Base-by-base conservation (phyloP, 768 basidiomycete species). In the Psilocybe cubensis region DNA sequence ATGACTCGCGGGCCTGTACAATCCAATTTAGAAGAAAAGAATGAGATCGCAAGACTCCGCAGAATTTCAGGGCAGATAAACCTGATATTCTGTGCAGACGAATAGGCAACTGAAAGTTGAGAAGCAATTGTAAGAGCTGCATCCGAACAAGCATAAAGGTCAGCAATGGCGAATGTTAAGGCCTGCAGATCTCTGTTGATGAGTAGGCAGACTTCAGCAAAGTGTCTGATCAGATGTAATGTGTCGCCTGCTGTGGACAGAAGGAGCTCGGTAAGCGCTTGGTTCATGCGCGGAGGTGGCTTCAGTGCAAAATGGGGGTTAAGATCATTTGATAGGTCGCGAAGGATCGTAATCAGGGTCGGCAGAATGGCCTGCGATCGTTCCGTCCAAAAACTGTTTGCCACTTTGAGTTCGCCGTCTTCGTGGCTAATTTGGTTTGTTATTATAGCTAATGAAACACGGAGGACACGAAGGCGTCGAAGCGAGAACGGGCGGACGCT, bases 381-480 rank as follows among this genome's bases (percentile, higher is more conserved):
- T 60, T 87, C 85, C 4, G 78, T 75, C 88, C 89, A 89, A 48
- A 86, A 79, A 1, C 78, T 74, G 51, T 85, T 74, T 11, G 89
- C 70, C 9, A 85, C 72, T 11, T 71, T 75, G 77, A 79, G 83
- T 56, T 86, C 85, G 6, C 82, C 86, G 35, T 75, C 70, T 18
- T 82, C 81, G 9, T 61, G 61, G 3, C 56, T 56, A 11, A 91
- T 68, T 45, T 86, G 85, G 20, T 75, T 75, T 27, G 76, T 68
- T 7, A 92, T 67, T 12, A 90, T 72, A 0, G 83, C 83, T 12
- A 89, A 63, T 0, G 89, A 84, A 25, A 89, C 84, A 1, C 89
- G 83, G 12, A 92, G 69, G 6, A 80, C 82, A 29, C 85, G 81
- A 18, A 91, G 66, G 43, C 82, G 76, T 18, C 79, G 77, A 21